Evolutionary conservation across 139 green algal genomes (phyloP), one percentile per base, ranked within the genome.

Genomic region (Volvox africanus): DNA sequence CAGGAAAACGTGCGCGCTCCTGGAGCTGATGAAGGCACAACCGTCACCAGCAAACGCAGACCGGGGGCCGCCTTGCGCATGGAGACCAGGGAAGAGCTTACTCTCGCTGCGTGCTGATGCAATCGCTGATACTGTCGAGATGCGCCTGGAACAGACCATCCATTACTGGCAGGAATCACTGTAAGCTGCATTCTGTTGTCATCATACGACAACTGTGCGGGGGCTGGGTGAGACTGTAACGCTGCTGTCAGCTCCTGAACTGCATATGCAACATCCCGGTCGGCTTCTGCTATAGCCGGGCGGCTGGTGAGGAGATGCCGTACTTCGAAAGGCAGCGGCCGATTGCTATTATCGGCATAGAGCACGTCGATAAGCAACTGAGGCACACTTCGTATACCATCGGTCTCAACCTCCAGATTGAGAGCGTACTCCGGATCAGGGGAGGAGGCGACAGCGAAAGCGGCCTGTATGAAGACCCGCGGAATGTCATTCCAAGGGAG

Each of bases 11-110:
- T 88, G 65, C 33, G 22, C n/a, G 65, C 65, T 13, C 82, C 82
- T 2, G 82, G 82, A 1, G 65, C 65, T 26, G 65, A 33, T 24
- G 82, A 80, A 0, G 82, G 82, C 82, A 88, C 65, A 35, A 88
- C 82, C 5, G 24, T 26, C 33, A 44, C 82, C 1, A 28, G 21
- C 65, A 88, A 21, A 35, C 82, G 32, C 82, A 88, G 32, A 14
- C 82, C 82, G 0, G 82, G 82, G 32, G 82, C 82, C 65, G 32
- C 82, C 35, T 80, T 79, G 11, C 65, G 82, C 82, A 88, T n/a
- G 11, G 82, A 62, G 2, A 33, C 82, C 65, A 88, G 32, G 12
- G 82, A 35, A 1, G 32, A 6, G 11, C 37, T 88, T 1, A 88
- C 65, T 1, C 65, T 35, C 22, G 33, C 35, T 26, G 82, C 61